phyloP scores from a whole-genome alignment of 2,329 filamentous ascomycete species.

The Pseudonectria foliicola region DNA sequence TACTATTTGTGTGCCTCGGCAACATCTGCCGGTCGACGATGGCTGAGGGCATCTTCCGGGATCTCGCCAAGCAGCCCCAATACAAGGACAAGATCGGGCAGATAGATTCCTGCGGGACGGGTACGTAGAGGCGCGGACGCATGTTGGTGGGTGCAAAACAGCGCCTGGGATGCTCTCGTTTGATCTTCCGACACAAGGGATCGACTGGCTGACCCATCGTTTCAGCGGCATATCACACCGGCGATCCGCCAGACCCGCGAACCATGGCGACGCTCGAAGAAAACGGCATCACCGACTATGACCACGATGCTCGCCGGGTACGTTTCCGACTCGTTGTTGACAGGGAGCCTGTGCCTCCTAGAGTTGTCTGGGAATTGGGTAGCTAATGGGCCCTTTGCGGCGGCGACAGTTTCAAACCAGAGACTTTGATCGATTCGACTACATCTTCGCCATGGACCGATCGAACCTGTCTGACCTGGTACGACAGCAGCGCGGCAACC shows the following conservation, averaged over 20 bases:
- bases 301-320: constrained; percentile 71
- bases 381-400: too few relatives aligned
- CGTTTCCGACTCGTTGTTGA: constrained; percentile 11
- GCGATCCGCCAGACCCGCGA: constrained; percentile 69
- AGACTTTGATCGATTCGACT: constrained; percentile 84
- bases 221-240: constrained; percentile 71
- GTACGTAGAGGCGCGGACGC: constrained; percentile 24
- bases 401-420: constrained; percentile 41
- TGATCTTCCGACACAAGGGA: too few relatives aligned
- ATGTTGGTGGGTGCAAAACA: neutral
- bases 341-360: too few relatives aligned
- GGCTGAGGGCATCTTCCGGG: constrained; percentile 88
- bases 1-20: constrained; percentile 92
- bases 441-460: constrained; percentile 90
- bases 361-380: too few relatives aligned
- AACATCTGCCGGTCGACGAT: constrained; percentile 95
- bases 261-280: constrained; percentile 71
- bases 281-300: constrained; percentile 71
- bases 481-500: constrained; percentile 50
- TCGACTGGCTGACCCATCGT: neutral
- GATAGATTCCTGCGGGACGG: constrained; percentile 86
- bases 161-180: too few relatives aligned
- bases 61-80: constrained; percentile 54
- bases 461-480: constrained; percentile 69
- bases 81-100: constrained; percentile 53